phyloP scores from a whole-genome alignment of 768 basidiomycete species.

The Boletus vinaceobasis region DNA sequence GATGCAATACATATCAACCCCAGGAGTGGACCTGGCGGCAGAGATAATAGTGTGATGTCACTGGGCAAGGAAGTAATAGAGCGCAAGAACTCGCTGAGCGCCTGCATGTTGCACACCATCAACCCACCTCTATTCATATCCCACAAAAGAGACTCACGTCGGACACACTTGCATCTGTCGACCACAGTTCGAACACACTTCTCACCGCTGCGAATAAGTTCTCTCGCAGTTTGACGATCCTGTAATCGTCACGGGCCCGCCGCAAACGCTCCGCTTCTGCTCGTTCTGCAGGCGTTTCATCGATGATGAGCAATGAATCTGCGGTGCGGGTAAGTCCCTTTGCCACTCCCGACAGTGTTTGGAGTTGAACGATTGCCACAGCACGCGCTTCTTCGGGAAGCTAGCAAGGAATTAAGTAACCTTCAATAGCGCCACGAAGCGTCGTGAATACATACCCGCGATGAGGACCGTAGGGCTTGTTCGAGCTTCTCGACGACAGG shows the following conservation, averaged over 20 bases:
- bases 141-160: slow-evolving; percentile 52
- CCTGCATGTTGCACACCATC: slow-evolving; percentile 38
- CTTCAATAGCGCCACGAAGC: not conserved
- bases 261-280: slow-evolving; percentile 54
- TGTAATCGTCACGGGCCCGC: slow-evolving; percentile 58
- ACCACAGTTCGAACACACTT: slow-evolving; percentile 70
- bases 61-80: slow-evolving; percentile 79
- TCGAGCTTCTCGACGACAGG: slow-evolving; percentile 71
- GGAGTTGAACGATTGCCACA: slow-evolving; percentile 67
- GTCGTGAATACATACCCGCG: slow-evolving; percentile 41
- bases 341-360: slow-evolving; percentile 80
- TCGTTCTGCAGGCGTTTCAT: slow-evolving; percentile 50
- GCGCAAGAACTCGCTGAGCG: slow-evolving; percentile 78
- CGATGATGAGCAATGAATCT: slow-evolving; percentile 63
- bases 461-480: slow-evolving; percentile 55
- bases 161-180: slow-evolving; percentile 69
- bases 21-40: slow-evolving; percentile 79
- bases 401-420: slow-evolving; percentile 32
- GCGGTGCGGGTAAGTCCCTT: slow-evolving; percentile 79
- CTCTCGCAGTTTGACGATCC: slow-evolving; percentile 63
- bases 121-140: not conserved
- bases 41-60: slow-evolving; percentile 74
- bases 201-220: slow-evolving; percentile 59
- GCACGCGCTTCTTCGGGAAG: slow-evolving; percentile 69
- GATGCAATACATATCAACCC: slow-evolving; percentile 72